Evolutionary conservation across 345 rosid species (phyloP).

Genomic region (Euphorbia tirucalli): DNA sequence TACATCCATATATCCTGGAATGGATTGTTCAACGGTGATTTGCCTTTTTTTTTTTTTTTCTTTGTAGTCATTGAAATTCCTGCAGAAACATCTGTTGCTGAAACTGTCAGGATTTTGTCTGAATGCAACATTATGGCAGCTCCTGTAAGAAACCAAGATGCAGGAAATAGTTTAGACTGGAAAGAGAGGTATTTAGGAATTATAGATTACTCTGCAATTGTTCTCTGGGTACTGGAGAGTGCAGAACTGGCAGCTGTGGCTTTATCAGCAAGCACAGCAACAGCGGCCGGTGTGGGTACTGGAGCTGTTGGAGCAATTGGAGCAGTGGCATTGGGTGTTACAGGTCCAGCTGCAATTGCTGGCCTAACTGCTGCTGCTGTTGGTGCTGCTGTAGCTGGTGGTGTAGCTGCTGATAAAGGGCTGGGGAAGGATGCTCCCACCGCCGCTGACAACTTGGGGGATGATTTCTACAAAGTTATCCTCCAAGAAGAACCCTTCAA

Average conservation of each 20-base stretch:
- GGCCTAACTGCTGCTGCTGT: constrained; percentile 75
- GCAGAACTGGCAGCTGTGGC: constrained; percentile 77
- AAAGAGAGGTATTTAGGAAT: constrained; percentile 71
- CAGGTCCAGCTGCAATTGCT: constrained; percentile 69
- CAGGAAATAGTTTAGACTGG: constrained; percentile 50
- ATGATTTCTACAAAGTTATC: constrained; percentile 72
- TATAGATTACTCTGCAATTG: constrained; percentile 70
- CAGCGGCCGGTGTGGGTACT: constrained; percentile 76
- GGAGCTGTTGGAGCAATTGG: constrained; percentile 79
- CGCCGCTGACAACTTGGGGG: constrained; percentile 64
- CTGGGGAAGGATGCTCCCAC: constrained; percentile 63
- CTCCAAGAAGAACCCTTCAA: constrained; percentile 87
- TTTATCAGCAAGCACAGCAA: constrained; percentile 61
- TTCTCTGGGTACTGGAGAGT: constrained; percentile 80
- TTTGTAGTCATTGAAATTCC: constrained; percentile 69
- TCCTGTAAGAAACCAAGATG: constrained; percentile 64
- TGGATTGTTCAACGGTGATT: background rate
- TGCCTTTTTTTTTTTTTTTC: background rate
- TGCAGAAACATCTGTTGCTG: constrained; percentile 63
- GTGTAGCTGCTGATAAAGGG: constrained; percentile 60
- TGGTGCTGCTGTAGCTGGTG: constrained; percentile 86
- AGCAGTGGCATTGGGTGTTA: constrained; percentile 60
- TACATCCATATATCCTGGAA: background rate
- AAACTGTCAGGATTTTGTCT: constrained; percentile 70
- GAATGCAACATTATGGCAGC: constrained; percentile 77